Evolutionary conservation across 1,284 basidiomycete genomes (phyloP).

Genomic region (Pterulicium gracile): DNA sequence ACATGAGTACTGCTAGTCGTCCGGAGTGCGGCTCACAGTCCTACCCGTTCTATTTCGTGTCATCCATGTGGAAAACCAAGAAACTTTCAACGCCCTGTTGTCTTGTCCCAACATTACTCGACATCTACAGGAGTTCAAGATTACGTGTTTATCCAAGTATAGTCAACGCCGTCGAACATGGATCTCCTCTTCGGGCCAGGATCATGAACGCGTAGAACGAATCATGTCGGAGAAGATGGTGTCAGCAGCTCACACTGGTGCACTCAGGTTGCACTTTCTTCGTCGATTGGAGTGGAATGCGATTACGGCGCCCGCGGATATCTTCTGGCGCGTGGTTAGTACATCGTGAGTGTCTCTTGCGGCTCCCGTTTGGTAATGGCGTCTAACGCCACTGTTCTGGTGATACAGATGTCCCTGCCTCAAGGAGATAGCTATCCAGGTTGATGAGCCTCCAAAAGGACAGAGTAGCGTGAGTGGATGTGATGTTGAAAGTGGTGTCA

Average conservation of each 20-base stretch:
- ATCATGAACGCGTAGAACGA: not conserved
- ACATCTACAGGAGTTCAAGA: not conserved
- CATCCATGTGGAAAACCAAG: not conserved
- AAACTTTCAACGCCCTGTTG: not conserved
- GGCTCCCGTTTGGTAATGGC: not conserved
- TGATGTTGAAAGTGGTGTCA: not conserved
- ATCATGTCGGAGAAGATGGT: not conserved
- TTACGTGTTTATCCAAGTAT: too few species aligned
- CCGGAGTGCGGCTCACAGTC: not conserved
- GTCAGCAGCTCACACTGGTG: not conserved
- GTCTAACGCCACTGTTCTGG: not conserved
- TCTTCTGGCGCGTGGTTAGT: not conserved
- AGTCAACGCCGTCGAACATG: too few species aligned
- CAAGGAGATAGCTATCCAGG: not conserved
- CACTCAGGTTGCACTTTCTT: not conserved
- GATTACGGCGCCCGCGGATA: not conserved
- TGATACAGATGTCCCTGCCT: conserved; percentile 1
- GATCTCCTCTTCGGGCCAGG: not conserved
- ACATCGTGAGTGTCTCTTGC: not conserved
- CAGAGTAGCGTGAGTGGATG: not conserved
- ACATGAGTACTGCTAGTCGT: too few species aligned
- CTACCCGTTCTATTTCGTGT: not conserved
- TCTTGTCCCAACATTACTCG: not conserved
- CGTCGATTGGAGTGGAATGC: not conserved
- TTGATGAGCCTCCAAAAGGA: not conserved